Base-by-base conservation (phyloP, 1,284 basidiomycete species). In the Phlebopus sp. region DNA sequence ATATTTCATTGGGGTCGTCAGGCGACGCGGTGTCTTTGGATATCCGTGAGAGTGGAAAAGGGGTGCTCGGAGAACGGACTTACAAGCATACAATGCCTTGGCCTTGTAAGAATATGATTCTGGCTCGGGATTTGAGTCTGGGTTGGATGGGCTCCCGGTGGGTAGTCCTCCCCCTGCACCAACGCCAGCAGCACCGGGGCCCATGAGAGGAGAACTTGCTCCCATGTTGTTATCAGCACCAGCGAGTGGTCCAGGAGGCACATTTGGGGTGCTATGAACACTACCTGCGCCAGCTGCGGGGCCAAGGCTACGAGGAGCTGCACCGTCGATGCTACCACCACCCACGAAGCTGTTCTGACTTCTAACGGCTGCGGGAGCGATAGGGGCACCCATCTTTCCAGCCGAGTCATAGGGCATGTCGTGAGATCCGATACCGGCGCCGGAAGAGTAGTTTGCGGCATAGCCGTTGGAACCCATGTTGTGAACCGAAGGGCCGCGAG, bases 1-100 rank as follows among this genome's bases (percentile, higher is more conserved):
- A 91, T 42, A 99, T 90, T 71, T 99, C 97, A 62, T 92, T 97
- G 8, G 95, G 92, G 69, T 99, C 96, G 55, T 98, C 94, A 15
- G 90, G 77, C 8, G 88, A 92, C 27, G 95, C 96, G 50, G 82
- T 83, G 74, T 99, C 94, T 86, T 69, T 55, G 38, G 48, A 39
- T 46, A 45, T 42, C 42, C 42, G 46, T 56, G 53, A 53, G 37
- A 48, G 52, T 40, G 32, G 52, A 25, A 31, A 39, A 40, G 38
- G 51, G 56, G 29, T 52, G 21, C 27, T 30, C 21, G 46, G 46
- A 11, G 51, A 44, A 46, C 34, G 5, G 17, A 78, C 88, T 66
- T 59, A 92, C 90, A 96, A 42, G 88, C 80, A 73, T 94, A 96
- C 45, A 95, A 72, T 13, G 92, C 93, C 60, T 90, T 90, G 34